phyloP scores from a whole-genome alignment of 2,329 filamentous ascomycete species.

The Talaromyces sp. region DNA sequence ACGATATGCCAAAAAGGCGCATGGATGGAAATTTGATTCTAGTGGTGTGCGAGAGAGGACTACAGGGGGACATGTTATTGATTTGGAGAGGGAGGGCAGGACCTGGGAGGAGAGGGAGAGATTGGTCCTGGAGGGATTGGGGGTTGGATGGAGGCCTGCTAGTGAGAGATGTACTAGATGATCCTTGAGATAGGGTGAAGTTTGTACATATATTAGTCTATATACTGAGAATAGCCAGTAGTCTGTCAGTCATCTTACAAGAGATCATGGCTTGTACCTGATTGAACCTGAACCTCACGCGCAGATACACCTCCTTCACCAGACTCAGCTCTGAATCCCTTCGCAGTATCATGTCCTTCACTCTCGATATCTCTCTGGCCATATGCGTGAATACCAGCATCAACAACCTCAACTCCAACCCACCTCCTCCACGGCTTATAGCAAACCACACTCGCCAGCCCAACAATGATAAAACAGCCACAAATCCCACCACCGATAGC shows the following conservation, averaged over 20 bases:
- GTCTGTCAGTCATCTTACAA: background rate
- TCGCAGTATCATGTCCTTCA: background rate
- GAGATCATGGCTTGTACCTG: background rate
- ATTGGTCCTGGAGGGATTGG: conserved; percentile 72
- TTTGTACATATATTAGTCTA: background rate
- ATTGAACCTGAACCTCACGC: background rate
- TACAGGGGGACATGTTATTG: conserved; percentile 63
- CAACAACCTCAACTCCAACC: conserved; percentile 39
- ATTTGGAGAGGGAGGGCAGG: conserved; percentile 54
- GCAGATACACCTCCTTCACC: background rate
- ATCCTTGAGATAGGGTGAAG: background rate
- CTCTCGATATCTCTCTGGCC: background rate
- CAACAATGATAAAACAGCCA: conserved; percentile 74
- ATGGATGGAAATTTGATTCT: conserved; percentile 80
- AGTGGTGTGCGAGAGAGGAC: conserved; percentile 69
- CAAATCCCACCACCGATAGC: conserved; percentile 83
- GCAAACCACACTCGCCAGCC: conserved; percentile 63
- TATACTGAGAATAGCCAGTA: background rate
- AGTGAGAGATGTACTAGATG: conserved; percentile 63
- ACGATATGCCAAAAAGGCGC: conserved; percentile 67
- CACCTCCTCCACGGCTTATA: conserved; percentile 74
- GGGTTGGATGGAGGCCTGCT: conserved; percentile 61
- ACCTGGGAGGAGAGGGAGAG: conserved; percentile 69
- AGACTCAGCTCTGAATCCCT: background rate
- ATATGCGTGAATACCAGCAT: background rate